phyloP scores from a whole-genome alignment of 129 eudicot species.

The Pittosporum tobira region DNA sequence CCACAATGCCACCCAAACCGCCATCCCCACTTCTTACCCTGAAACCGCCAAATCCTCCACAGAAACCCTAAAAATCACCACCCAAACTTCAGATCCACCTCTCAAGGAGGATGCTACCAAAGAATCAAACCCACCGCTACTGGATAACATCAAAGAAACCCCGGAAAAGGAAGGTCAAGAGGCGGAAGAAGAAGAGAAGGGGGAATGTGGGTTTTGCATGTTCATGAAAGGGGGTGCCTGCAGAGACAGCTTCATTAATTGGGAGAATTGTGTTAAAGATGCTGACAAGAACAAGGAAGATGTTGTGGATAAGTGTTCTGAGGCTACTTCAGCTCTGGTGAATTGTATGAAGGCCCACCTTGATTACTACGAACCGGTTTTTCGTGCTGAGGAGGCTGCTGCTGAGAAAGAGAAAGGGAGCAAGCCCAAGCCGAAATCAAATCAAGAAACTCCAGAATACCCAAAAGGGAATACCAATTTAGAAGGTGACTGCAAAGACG shows the following conservation, averaged over 20 bases:
- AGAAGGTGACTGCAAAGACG: slow-evolving; percentile 56
- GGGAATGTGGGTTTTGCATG: slow-evolving; percentile 55
- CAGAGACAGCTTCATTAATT: slow-evolving; percentile 34
- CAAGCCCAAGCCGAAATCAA: no score
- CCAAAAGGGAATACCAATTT: no score
- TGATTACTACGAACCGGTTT: slow-evolving; percentile 48
- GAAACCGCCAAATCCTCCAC: neutral
- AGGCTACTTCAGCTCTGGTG: slow-evolving; percentile 34
- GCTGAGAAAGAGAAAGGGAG: no score
- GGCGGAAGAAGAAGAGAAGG: slow-evolving; percentile 32
- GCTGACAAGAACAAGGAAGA: slow-evolving; percentile 38
- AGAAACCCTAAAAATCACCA: neutral
- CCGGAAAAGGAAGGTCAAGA: slow-evolving; percentile 19
- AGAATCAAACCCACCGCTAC: neutral
- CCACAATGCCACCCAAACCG: neutral
- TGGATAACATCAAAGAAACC: neutral
- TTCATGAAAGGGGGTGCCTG: slow-evolving; percentile 68
- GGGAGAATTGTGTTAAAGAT: slow-evolving; percentile 47
- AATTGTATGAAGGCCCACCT: slow-evolving; percentile 78
- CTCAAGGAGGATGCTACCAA: neutral
- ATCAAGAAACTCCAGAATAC: no score
- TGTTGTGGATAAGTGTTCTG: slow-evolving; percentile 31
- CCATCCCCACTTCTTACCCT: neutral
- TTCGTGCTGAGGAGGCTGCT: slow-evolving; percentile 35
- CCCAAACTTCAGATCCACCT: neutral